Evolutionary conservation across 176 grass and related monocot species (phyloP).

Genomic region (Musa beccarii): DNA sequence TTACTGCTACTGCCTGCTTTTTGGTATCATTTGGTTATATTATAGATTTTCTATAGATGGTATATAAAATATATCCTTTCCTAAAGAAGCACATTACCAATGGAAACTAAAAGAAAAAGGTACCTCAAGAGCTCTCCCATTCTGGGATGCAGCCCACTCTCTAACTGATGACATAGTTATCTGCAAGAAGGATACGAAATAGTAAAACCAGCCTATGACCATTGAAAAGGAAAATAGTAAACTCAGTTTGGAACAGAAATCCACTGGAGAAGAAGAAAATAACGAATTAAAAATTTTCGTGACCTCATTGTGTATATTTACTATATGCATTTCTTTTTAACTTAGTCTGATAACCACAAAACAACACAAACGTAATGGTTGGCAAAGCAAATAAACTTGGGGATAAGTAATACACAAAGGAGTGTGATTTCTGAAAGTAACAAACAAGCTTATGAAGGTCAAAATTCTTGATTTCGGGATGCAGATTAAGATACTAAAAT

Average conservation of each 20-base stretch:
- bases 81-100: not conserved
- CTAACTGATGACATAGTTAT: slow-evolving; percentile 99
- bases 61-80: slow-evolving; percentile 1
- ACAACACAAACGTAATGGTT: no score
- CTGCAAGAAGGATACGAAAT: slow-evolving; percentile 33
- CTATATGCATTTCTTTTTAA: not conserved
- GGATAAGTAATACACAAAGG: not conserved
- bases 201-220: not conserved
- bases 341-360: no score
- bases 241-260: not conserved
- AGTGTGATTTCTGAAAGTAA: not conserved
- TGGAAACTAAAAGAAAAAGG: not conserved
- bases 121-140: slow-evolving; percentile 79
- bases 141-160: slow-evolving; percentile 97
- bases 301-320: not conserved
- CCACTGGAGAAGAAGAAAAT: not conserved
- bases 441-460: not conserved
- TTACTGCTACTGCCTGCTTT: slow-evolving; percentile 82
- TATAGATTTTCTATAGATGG: not conserved
- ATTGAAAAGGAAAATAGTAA: not conserved
- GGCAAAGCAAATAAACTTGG: not conserved
- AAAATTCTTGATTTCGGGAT: not conserved
- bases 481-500: no score
- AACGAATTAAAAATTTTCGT: not conserved
- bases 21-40: not conserved